Conservation (phyloP, 2,329 filamentous ascomycete genomes). For the Alternaria novae-zelandiae region DNA sequence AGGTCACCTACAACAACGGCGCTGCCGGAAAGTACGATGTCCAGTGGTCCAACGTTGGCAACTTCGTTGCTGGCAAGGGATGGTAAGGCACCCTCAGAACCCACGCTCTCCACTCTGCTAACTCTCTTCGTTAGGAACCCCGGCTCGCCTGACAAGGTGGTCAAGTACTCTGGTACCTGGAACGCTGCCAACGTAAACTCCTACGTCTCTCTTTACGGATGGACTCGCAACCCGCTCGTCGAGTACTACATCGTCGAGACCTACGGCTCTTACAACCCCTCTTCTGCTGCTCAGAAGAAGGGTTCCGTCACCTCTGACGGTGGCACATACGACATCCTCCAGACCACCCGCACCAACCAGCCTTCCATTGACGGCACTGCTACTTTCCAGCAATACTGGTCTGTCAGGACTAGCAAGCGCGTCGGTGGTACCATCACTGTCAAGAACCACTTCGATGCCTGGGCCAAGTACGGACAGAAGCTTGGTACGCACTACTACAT, state of each 20-base stretch:
- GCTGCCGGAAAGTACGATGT: slow-evolving; percentile 53
- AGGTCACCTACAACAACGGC: slow-evolving; percentile 63
- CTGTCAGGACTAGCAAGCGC: slow-evolving; percentile 58
- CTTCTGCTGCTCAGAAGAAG: slow-evolving; percentile 55
- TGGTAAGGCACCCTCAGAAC: slow-evolving; percentile 45
- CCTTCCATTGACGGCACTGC: slow-evolving; percentile 62
- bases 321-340: slow-evolving; percentile 60
- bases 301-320: slow-evolving; percentile 61
- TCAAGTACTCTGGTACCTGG: slow-evolving; percentile 59
- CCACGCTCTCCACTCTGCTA: not conserved
- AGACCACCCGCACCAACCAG: slow-evolving; percentile 57
- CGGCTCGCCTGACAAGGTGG: slow-evolving; percentile 48
- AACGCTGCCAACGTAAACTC: slow-evolving; percentile 55
- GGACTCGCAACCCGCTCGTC: slow-evolving; percentile 61
- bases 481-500: slow-evolving; percentile 61
- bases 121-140: slow-evolving; percentile 45
- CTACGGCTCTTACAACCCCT: slow-evolving; percentile 58
- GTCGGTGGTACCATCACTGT: slow-evolving; percentile 59
- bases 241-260: slow-evolving; percentile 66
- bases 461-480: slow-evolving; percentile 56
- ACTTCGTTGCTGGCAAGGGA: slow-evolving; percentile 65
- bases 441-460: slow-evolving; percentile 61
- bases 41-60: slow-evolving; percentile 58
- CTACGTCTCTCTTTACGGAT: slow-evolving; percentile 66
- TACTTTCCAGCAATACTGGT: slow-evolving; percentile 64